Conservation (phyloP, 1,284 basidiomycete genomes). For the Ceratobasidium sp. region DNA sequence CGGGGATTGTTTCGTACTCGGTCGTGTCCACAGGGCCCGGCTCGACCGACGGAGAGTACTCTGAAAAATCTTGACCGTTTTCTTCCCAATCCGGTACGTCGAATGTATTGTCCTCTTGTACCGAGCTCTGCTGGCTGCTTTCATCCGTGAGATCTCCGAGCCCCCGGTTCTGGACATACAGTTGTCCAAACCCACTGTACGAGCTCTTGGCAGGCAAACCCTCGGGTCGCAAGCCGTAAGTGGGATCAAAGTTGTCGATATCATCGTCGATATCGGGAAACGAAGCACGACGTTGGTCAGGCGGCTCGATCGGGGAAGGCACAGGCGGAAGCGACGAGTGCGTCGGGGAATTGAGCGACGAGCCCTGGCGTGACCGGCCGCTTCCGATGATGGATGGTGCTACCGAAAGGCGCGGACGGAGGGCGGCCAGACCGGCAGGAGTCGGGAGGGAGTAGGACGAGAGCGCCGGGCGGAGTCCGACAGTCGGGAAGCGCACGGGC, state of each 20-base stretch:
- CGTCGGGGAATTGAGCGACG: slow-evolving; percentile 33
- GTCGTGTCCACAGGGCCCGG: slow-evolving; percentile 43
- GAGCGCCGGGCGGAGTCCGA: slow-evolving; percentile 35
- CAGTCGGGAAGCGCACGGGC: slow-evolving; percentile 36
- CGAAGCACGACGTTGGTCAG: slow-evolving; percentile 57
- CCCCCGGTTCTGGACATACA: slow-evolving; percentile 72
- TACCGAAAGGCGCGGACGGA: slow-evolving; percentile 22
- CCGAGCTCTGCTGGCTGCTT: slow-evolving; percentile 54
- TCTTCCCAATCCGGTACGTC: slow-evolving; percentile 74
- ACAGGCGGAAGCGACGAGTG: background rate
- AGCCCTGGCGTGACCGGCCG: background rate
- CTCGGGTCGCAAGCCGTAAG: slow-evolving; percentile 95
- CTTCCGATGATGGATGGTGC: slow-evolving; percentile 33
- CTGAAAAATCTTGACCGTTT: slow-evolving; percentile 51
- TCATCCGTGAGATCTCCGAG: slow-evolving; percentile 68
- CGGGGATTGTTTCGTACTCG: slow-evolving; percentile 75
- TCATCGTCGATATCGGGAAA: slow-evolving; percentile 88
- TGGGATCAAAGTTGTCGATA: slow-evolving; percentile 92
- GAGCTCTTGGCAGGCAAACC: slow-evolving; percentile 77
- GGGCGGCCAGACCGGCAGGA: slow-evolving; percentile 15
- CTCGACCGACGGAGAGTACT: slow-evolving; percentile 40
- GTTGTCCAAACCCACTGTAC: slow-evolving; percentile 72
- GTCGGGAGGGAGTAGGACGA: slow-evolving; percentile 36
- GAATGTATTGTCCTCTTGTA: slow-evolving; percentile 60
- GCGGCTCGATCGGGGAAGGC: slow-evolving; percentile 35